Base-by-base conservation (phyloP, 495 filamentous ascomycete species). In the Podospora bellae-mahoneyi region DNA sequence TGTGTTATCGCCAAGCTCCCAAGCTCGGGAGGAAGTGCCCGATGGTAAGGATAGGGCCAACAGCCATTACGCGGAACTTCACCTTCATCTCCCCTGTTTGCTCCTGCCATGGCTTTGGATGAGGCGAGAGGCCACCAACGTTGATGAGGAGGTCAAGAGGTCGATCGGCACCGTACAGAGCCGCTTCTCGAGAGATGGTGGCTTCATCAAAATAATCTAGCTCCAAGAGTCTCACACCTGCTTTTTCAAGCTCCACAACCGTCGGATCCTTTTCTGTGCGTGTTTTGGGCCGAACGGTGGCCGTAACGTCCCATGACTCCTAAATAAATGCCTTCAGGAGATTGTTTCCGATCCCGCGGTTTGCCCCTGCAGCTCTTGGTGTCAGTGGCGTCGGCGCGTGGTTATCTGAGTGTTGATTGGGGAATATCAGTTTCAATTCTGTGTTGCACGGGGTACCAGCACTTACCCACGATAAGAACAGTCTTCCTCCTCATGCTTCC, bases 121-220 rank as follows among this genome's bases (percentile, higher is more conserved):
- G 55, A 6, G 55, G 55, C 15, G 55, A 26, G 5, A 58, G 55
- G 23, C 55, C 55, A 5, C n/a, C 55, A 58, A 58, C 55, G 5
- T 58, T 58, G 55, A 58, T 58, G 15, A 58, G 55, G n/a, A 58
- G 55, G 55, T 58, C n/a, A 26, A 58, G 55, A 58, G 55, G 55
- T 18, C 23, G 18, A 18, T 58, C 55, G 34, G 34, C 5, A 58
- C 55, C 55, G 5, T 26, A 58, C 0, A 5, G n/a, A 58, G 55
- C 55, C 5, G 55, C 55, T n/a, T 4, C 55, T 9, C 18, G n/a
- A 10, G 18, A 6, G 23, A 58, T 58, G n/a, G 55, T 58, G 15
- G 18, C 18, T 58, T 58, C 55, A 18, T 58, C 55, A 16, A 58
- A 4, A 26, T 58, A 58, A 16, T 58, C 55, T 6, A 58, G 6